Base-by-base conservation (phyloP, 2,329 filamentous ascomycete species). In the Conoideocrella luteorostrata region DNA sequence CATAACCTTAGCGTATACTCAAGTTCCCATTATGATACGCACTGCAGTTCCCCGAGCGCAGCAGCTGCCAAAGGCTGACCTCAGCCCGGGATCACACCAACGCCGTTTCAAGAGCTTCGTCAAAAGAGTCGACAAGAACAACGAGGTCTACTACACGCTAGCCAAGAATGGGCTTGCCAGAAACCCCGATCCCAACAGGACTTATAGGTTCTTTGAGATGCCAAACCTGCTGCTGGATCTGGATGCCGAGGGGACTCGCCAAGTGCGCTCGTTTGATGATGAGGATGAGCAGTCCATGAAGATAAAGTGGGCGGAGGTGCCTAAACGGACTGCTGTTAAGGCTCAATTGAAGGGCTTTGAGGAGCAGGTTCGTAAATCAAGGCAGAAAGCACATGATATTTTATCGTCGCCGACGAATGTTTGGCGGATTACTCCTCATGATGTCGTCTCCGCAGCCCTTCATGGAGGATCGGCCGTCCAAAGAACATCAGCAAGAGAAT, bases 181-280 rank as follows among this genome's bases (percentile, higher is more conserved):
- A 13, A 13, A 45, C 2, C 45, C 52, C 3, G 52, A 53, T 22
- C 23, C 21, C 1, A 47, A 50, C 2, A 39, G 36, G 7, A 32
- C 53, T 9, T 26, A 52, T 37, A 52, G 61, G n/a, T 60, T 66
- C 47, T 67, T 69, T 47, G 55, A 69, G 20, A 58, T 72, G 32
- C 65, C 70, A 11, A 43, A 63, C 15, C 48, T 71, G 10, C 55
- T 77, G 3, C 62, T 79, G 30, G 72, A 79, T 46, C 70, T 80
- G 30, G 75, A 78, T 49, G 69, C 71, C 35, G 65, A 70, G 47
- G 63, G 68, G 17, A 68, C 55, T 49, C 59, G 53, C 1, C 56
- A 62, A 37, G 72, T 77, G 30, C 70, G 73, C 22, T 53, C 57
- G 3, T 69, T 60, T 43, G 58, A 66, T 36, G 50, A 62, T 3